A percentile compares a stretch with the other conserved stretches of the same genome.
Conservation (phyloP, 139 green algal species). For the Raphidocelis subcapitata region DNA sequence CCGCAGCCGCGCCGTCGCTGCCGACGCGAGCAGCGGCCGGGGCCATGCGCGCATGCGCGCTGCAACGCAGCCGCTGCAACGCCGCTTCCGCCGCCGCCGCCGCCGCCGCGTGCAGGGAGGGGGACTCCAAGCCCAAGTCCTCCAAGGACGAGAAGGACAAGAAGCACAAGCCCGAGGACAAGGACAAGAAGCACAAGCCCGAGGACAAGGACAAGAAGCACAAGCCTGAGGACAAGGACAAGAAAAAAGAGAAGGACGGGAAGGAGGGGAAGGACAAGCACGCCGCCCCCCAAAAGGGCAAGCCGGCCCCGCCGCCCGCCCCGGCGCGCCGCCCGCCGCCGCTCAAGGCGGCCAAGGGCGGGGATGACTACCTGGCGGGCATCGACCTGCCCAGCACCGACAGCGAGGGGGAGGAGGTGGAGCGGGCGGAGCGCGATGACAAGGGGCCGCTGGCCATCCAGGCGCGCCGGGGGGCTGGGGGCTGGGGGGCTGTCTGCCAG, state of each 20-base stretch:
- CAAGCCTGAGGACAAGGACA: conserved; percentile 28
- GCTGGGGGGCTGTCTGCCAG: no score
- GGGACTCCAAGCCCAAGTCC: conserved; percentile 31
- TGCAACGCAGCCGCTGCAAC: background rate
- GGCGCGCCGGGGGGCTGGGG: conserved; percentile 16
- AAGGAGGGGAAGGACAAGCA: conserved; percentile 30
- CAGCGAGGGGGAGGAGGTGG: conserved; percentile 65
- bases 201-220: conserved; percentile 35
- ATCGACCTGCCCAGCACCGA: conserved; percentile 91
- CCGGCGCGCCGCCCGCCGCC: conserved; percentile 17
- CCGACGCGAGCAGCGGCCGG: background rate
- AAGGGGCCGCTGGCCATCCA: conserved; percentile 35
- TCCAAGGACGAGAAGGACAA: conserved; percentile 54
- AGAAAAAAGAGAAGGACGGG: conserved; percentile 38
- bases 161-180: conserved; percentile 48
- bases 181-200: conserved; percentile 36
- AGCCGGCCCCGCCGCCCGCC: background rate
- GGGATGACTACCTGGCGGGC: conserved; percentile 78
- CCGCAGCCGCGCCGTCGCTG: background rate
- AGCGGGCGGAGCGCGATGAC: conserved; percentile 57
- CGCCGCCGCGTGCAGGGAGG: no score
- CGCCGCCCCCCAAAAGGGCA: conserved; percentile 3
- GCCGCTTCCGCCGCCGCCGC: no score
- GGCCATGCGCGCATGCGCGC: background rate
- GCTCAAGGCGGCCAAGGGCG: conserved; percentile 31